Percentiles rank a stretch among this genome's conserved stretches.
Evolutionary conservation across 164 flowering plant genomes (phyloP).

Genomic region (Berberis thunbergii): DNA sequence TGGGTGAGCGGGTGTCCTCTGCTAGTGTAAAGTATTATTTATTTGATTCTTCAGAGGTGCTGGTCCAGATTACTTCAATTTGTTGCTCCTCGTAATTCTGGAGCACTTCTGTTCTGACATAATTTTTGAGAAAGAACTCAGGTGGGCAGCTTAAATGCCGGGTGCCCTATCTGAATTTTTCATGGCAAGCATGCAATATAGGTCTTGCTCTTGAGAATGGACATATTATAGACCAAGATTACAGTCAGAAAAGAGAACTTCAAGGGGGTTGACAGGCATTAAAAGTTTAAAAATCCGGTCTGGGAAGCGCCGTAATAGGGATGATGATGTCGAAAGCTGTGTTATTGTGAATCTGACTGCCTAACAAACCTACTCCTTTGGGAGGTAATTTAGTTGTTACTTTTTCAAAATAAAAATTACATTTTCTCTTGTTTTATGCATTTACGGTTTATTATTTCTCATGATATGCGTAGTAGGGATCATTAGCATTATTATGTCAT

Average conservation of each 20-base stretch:
- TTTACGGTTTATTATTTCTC: no score
- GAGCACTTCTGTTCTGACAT: background rate
- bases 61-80: background rate
- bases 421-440: no score
- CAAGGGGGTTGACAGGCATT: background rate
- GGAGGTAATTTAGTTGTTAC: background rate
- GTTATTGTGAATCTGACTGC: background rate
- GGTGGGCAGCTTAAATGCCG: background rate
- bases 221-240: background rate
- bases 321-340: background rate
- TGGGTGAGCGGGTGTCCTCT: background rate
- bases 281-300: background rate
- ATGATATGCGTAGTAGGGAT: no score
- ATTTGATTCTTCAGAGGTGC: constrained; percentile 1
- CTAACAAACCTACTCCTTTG: background rate
- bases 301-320: background rate
- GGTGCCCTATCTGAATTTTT: background rate
- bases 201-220: background rate
- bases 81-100: background rate
- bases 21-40: background rate
- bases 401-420: background rate
- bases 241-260: background rate
- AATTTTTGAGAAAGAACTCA: background rate
- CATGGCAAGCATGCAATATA: background rate
- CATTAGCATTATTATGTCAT: no score